phyloP scores from a whole-genome alignment of 106 monocot species.

The Allium fistulosum region DNA sequence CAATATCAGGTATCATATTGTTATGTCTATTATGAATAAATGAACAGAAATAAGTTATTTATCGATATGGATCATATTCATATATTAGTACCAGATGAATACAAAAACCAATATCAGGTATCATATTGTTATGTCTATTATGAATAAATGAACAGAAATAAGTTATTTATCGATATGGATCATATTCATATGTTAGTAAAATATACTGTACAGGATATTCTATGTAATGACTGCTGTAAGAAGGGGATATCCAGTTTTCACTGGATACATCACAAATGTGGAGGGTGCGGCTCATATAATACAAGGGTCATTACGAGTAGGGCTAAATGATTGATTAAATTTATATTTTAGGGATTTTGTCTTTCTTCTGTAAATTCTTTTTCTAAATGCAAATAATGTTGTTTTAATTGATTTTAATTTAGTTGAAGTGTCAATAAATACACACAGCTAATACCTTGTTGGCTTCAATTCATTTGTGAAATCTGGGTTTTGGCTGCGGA shows the following conservation, averaged over 20 bases:
- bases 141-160: not conserved
- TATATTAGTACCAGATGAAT: slow-evolving; percentile 68
- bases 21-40: not conserved
- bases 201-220: slow-evolving; percentile 50
- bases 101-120: slow-evolving; percentile 71
- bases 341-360: not conserved
- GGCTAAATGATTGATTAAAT: slow-evolving; percentile 11
- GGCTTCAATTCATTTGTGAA: no score
- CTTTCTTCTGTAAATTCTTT: not conserved
- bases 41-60: not conserved
- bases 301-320: slow-evolving; percentile 68
- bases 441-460: no score
- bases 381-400: no score
- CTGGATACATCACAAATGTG: slow-evolving; percentile 90
- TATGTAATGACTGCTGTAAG: slow-evolving; percentile 84
- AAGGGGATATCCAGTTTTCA: slow-evolving; percentile 74
- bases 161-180: not conserved
- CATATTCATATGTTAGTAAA: not conserved
- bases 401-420: no score
- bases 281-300: slow-evolving; percentile 81
- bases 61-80: not conserved
- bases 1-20: slow-evolving; percentile 47
- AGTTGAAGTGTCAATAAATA: no score
- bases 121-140: not conserved
- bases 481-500: no score